A percentile compares a stretch with the other conserved stretches of the same genome.
Evolutionary conservation across 176 grass and related monocot species (phyloP).

Genomic region (Aegilops longissima): DNA sequence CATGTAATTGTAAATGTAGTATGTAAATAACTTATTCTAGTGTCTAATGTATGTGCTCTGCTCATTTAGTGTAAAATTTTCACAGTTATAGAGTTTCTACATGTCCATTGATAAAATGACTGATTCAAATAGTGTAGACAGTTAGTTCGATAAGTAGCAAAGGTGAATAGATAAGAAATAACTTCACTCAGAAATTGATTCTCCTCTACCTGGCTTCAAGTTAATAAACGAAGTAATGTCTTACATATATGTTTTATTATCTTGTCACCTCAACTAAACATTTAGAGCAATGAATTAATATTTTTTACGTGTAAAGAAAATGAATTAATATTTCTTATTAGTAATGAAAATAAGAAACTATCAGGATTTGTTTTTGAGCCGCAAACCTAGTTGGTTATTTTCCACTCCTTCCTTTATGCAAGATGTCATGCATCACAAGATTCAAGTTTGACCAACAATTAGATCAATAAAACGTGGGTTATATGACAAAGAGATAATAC

Average conservation of each 20-base stretch:
- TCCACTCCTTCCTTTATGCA: not conserved
- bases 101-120: not conserved
- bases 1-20: not conserved
- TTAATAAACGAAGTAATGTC: not conserved
- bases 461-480: not conserved
- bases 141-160: not conserved
- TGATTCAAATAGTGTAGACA: not conserved
- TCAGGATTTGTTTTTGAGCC: not conserved
- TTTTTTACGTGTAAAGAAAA: not conserved
- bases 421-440: not conserved
- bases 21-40: not conserved
- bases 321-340: not conserved
- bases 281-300: not conserved
- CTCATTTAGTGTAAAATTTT: not conserved
- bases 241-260: not conserved
- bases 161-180: not conserved
- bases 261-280: not conserved
- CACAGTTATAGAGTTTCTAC: not conserved
- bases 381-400: not conserved
- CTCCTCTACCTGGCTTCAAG: not conserved
- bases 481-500: constrained; percentile 4
- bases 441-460: constrained; percentile 24
- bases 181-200: not conserved
- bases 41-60: not conserved
- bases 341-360: not conserved